Evolutionary conservation across 441 rosid genomes (phyloP), one percentile per base, ranked within the genome.

Genomic region (Monsonia emarginata): DNA sequence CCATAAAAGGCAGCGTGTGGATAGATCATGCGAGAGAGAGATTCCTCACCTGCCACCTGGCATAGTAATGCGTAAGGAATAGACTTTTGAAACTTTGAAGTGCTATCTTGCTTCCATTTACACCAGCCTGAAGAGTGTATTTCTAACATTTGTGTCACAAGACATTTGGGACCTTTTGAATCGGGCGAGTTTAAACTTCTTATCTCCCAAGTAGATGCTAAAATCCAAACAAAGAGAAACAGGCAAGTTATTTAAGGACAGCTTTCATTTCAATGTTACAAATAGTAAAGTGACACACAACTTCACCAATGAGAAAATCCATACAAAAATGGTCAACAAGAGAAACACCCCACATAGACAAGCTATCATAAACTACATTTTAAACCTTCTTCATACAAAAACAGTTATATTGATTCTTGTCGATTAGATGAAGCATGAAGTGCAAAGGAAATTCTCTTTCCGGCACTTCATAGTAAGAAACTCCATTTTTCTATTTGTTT

Each of bases 171-270:
- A 56, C 78, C 67, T 63, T 73, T 84, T 48, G 91, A 79, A 75
- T 90, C 74, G 42, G 95, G 88, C 54, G 83, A 63, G 62, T 80
- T 84, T 70, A 95, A 69, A 76, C 75, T 76, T 78, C 85, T 84
- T 58, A 95, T 86, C 88, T 95, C 99, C 99, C 99, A 95, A 62
- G 90, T 84, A 65, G 97, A 91, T 69, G 99, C 99, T 95, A 75
- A 70, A 79, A 79, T 74, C 21, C 76, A 78, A 31, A 50, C 7
- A 69, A 61, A 58, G 42, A 61, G 30, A 65, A 67, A 74, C 22
- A 57, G 34, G 34, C 18, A 30, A 64, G 52, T 67, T 30, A 72
- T 59, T 22, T 11, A 68, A 63, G 59, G 65, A 44, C 31, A 63
- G n/a, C 50, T 26, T 31, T 54, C 16, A 32, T 14, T 16, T 46